Evolutionary conservation across 2,329 filamentous ascomycete species (phyloP).

Genomic region (Colletotrichum cordylinicola): DNA sequence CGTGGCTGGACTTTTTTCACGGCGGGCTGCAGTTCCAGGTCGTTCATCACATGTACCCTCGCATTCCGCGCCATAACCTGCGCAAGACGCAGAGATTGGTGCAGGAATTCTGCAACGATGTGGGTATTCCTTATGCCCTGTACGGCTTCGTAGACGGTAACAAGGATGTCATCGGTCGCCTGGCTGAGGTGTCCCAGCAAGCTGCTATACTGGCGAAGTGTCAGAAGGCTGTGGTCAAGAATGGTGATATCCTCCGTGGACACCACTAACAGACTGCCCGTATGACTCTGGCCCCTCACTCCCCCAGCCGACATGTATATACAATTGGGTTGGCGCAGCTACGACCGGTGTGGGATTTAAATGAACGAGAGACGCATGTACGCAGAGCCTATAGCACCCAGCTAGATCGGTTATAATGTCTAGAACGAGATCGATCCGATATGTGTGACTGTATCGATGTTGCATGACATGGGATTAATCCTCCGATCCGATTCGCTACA

Average conservation of each 20-base stretch:
- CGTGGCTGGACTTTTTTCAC: slow-evolving; percentile 89
- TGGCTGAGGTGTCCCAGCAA: slow-evolving; percentile 82
- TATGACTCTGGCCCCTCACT: not conserved
- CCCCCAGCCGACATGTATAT: not conserved
- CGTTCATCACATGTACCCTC: slow-evolving; percentile 84
- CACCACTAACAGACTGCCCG: slow-evolving; percentile 17
- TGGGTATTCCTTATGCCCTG: slow-evolving; percentile 82
- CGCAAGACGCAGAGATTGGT: slow-evolving; percentile 77
- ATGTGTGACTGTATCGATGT: not conserved
- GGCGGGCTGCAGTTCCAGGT: slow-evolving; percentile 90
- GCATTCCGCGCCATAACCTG: slow-evolving; percentile 85
- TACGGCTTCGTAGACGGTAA: slow-evolving; percentile 88
- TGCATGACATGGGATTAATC: not conserved
- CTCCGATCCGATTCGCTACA: not conserved
- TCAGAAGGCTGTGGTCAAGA: slow-evolving; percentile 55
- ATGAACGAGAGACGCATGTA: not conserved
- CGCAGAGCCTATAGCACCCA: not conserved
- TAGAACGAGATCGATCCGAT: not conserved
- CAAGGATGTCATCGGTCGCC: slow-evolving; percentile 75
- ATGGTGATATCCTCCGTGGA: slow-evolving; percentile 27
- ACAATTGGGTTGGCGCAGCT: not conserved
- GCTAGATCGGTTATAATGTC: not conserved
- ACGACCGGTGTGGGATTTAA: not conserved
- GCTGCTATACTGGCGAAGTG: slow-evolving; percentile 80
- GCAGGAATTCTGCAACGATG: slow-evolving; percentile 81